Percentiles rank a stretch among this genome's conserved stretches.
phyloP scores from a whole-genome alignment of 2,329 filamentous ascomycete genomes.

The Aspergillus fijiensis region DNA sequence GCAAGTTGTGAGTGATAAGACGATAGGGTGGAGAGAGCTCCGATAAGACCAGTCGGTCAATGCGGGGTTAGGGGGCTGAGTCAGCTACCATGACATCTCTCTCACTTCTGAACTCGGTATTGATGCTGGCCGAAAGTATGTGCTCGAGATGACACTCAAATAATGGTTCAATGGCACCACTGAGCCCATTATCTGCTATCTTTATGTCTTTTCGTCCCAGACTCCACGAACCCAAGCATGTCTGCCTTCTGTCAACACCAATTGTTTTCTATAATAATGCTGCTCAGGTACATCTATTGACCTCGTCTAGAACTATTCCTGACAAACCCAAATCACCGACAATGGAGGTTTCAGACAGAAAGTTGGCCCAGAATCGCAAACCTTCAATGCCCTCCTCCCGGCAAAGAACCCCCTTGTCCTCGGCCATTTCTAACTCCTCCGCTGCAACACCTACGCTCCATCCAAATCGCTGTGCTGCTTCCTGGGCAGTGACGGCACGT shows the following conservation, averaged over 20 bases:
- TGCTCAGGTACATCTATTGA: background rate
- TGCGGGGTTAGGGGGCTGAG: background rate
- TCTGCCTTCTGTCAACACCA: no score
- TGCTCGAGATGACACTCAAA: no score
- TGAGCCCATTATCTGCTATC: no score
- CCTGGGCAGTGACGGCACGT: constrained; percentile 82
- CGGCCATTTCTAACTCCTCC: constrained; percentile 96
- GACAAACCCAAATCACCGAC: constrained; percentile 5
- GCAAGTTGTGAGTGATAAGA: background rate
- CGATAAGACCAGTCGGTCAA: background rate
- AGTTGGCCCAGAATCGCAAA: constrained; percentile 89
- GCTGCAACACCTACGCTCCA: constrained; percentile 97
- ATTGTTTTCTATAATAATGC: background rate
- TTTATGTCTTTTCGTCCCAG: no score
- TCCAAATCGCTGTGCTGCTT: constrained; percentile 83
- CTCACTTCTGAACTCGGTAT: no score
- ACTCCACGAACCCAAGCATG: no score
- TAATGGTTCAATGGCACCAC: no score
- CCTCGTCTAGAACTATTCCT: constrained; percentile 2
- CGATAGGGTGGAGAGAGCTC: background rate
- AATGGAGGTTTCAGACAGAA: constrained; percentile 24
- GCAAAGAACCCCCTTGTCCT: constrained; percentile 83
- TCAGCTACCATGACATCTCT: background rate
- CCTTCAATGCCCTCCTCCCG: constrained; percentile 91
- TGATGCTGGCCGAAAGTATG: no score